These are phyloP conservation scores for Aegilops tauschii DNA, from an alignment of 176 grass and related monocot species.

Conservation along the genomic window DNA sequence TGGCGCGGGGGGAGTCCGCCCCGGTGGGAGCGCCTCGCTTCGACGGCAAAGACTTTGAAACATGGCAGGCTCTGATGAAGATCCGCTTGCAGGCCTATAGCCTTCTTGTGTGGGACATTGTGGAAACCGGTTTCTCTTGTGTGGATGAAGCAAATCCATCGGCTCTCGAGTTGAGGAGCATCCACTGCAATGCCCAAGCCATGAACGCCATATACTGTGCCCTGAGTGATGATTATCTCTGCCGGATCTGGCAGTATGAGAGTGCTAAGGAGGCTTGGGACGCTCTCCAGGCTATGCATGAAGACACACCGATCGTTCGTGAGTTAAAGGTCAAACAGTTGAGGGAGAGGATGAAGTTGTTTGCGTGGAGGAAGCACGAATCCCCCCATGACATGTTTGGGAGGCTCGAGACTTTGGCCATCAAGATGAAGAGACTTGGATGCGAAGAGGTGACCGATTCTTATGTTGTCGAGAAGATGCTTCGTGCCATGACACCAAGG, in stretches of 20 bases:
- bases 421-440: neutral
- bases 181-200: neutral
- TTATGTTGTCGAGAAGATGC: neutral
- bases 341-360: neutral
- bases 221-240: neutral
- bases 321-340: neutral
- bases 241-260: neutral
- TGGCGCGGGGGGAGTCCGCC: slow-evolving; percentile 42
- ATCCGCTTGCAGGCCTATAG: neutral
- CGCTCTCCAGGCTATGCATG: neutral
- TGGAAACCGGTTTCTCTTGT: neutral
- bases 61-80: neutral
- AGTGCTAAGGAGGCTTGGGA: neutral
- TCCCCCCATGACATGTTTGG: neutral
- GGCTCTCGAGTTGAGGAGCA: neutral
- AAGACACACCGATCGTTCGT: neutral
- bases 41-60: neutral
- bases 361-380: neutral
- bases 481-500: neutral
- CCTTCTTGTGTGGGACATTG: neutral
- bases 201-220: neutral
- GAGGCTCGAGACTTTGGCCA: neutral
- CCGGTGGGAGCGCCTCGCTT: neutral
- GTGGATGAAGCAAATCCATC: neutral
- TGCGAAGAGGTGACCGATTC: neutral